These are phyloP conservation scores for Cornus controversa DNA, from an alignment of 148 eudicot species.

Conservation along the genomic window DNA sequence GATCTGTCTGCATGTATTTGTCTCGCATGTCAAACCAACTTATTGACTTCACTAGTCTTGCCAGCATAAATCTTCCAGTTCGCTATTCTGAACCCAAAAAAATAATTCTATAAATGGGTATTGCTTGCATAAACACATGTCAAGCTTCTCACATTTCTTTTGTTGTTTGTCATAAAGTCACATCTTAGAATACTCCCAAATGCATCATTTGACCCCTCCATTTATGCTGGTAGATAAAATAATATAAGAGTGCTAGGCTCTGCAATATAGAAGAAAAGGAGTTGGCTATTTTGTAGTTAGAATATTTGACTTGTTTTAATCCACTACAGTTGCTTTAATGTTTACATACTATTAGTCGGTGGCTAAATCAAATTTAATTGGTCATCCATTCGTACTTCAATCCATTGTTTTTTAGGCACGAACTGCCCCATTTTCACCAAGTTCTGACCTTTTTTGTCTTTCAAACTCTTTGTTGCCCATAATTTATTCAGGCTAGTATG, in stretches of 20 bases:
- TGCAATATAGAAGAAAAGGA: neutral
- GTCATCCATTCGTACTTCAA: neutral
- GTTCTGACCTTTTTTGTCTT: constrained; percentile 11
- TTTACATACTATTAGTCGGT: neutral
- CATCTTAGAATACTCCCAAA: constrained; percentile 4
- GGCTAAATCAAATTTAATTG: neutral
- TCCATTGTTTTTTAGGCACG: neutral
- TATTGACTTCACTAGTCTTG: neutral
- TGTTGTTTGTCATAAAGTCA: neutral
- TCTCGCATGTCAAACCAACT: neutral
- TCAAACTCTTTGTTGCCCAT: neutral
- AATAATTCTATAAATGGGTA: neutral
- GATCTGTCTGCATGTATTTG: constrained; percentile 1
- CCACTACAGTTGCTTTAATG: neutral
- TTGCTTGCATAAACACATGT: neutral
- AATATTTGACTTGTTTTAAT: constrained; percentile 1
- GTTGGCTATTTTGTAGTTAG: neutral
- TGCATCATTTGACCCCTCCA: neutral
- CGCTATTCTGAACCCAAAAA: neutral
- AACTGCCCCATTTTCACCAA: neutral
- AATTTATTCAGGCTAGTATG: neutral
- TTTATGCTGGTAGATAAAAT: neutral
- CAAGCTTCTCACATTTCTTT: too few relatives aligned
- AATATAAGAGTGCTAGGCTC: neutral
- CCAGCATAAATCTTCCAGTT: neutral